Base-by-base conservation (phyloP, 306 rosid species). In the Pyrus communis region DNA sequence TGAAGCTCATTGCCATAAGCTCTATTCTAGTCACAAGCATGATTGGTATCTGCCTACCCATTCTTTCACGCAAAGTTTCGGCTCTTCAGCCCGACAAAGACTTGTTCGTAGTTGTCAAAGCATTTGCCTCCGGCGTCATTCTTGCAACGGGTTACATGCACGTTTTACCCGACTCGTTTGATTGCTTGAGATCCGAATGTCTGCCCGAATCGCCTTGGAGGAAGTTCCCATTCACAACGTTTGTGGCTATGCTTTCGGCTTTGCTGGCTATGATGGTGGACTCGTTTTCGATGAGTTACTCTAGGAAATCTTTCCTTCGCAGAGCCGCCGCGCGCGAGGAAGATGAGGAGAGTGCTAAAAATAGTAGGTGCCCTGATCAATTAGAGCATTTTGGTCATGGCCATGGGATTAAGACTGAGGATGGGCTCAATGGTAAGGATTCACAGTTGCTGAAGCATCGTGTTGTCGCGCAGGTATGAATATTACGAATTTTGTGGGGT, bases 61-160 rank as follows among this genome's bases (percentile, higher is more conserved):
- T 88, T 2, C 84, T 84, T 61, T 77, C 93, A 0, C 82, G 80
- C 1, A 38, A 67, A 6, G 49, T 92, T 4, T 83, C 88, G 0
- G 87, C 88, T 0, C 73, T 92, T 1, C 52, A 54, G 2, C 97
- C 91, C 0, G 89, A 86, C 55, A 54, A 79, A 5, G 58, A 88
- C 43, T 10, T 84, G 2, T 90, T 92, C 35, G 67, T 61, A 1
- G 0, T 90, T 4, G 85, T 90, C 0, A 92, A 90, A 40, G 91
- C 93, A 0, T 90, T 92, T 13, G 83, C 93, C 0, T 85, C 93
- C 4, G 91, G 91, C 0, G 97, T 92, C 33, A 92, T 92, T 4
- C 89, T 92, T 0, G 93, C 89, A 5, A 88, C 91, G 1, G 97
- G 96, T 2, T 92, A 88, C 84, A 90, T 88, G 96, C 97, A 92